Conservation (phyloP, 805 yeast genomes). For the Nakazawaea sp. region DNA sequence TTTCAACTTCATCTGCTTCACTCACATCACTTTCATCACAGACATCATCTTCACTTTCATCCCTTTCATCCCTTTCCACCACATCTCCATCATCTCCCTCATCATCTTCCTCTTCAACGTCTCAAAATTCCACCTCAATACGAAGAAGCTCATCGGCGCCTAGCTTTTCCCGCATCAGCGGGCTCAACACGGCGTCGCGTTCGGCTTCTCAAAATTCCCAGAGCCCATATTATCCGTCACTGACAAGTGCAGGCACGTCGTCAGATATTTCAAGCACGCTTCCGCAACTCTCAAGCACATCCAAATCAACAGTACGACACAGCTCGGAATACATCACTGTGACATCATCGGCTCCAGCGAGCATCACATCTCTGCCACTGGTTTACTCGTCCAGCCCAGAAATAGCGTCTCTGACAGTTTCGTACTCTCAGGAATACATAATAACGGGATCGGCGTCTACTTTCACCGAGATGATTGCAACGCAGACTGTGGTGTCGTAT, state of each 20-base stretch:
- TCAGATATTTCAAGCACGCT: too few species aligned
- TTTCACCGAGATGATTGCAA: conserved; percentile 10
- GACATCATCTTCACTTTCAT: neutral
- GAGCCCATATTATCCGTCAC: conserved; percentile 11
- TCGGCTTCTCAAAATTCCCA: conserved; percentile 10
- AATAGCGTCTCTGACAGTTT: neutral
- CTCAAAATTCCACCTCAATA: too few species aligned
- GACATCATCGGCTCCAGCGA: too few species aligned
- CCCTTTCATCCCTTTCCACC: neutral
- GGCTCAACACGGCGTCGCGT: too few species aligned
- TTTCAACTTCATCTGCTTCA: too few species aligned
- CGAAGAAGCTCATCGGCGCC: too few species aligned
- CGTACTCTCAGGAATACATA: conserved; percentile 10
- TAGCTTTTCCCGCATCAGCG: neutral
- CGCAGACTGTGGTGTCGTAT: conserved; percentile 8
- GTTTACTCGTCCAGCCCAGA: conserved; percentile 10
- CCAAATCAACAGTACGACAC: too few species aligned
- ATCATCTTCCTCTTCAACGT: too few species aligned
- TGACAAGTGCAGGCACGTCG: too few species aligned
- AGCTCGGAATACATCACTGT: too few species aligned
- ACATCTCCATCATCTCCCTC: too few species aligned
- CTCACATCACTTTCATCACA: neutral
- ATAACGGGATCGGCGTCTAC: conserved; percentile 10
- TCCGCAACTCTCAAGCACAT: too few species aligned
- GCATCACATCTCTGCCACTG: neutral